Percentiles rank a stretch among this genome's conserved stretches.
Conservation (phyloP, 1,284 basidiomycete species). For the Ceraceosorus bombacis region DNA sequence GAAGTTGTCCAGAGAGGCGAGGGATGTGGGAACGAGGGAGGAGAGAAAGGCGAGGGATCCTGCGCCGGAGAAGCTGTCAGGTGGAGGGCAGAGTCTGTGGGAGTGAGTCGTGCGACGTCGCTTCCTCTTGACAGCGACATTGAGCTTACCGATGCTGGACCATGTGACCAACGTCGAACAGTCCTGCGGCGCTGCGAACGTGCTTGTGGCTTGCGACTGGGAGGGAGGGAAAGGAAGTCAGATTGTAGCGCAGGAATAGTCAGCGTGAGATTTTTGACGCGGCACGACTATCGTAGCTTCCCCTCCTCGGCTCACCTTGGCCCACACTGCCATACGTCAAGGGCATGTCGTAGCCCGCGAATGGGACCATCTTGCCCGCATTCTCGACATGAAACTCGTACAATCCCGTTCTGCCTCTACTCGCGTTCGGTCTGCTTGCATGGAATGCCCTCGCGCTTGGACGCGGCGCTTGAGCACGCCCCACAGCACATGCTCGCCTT, state of each 20-base stretch:
- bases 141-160: conserved; percentile 50
- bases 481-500: too few relatives aligned
- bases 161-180: conserved; percentile 99
- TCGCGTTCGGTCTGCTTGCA: neutral
- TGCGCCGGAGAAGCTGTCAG: conserved; percentile 43
- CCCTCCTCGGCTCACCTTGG: conserved; percentile 66
- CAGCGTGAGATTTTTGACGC: too few relatives aligned
- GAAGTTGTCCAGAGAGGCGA: conserved; percentile 66
- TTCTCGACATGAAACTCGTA: conserved; percentile 83
- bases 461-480: too few relatives aligned
- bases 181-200: conserved; percentile 70
- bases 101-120: neutral
- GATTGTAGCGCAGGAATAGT: neutral
- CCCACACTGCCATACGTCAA: conserved; percentile 64
- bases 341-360: conserved; percentile 93
- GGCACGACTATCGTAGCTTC: neutral
- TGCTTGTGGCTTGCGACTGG: conserved; percentile 84
- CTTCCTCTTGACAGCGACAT: neutral
- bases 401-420: conserved; percentile 58
- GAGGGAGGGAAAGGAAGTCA: neutral
- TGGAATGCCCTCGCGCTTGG: neutral
- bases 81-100: neutral
- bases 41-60: conserved; percentile 65
- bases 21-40: conserved; percentile 57
- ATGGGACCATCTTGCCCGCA: conserved; percentile 91